These are phyloP conservation scores for Pseudogymnoascus sp. DNA, from an alignment of 2,329 filamentous ascomycete genomes.

Conservation along the genomic window DNA sequence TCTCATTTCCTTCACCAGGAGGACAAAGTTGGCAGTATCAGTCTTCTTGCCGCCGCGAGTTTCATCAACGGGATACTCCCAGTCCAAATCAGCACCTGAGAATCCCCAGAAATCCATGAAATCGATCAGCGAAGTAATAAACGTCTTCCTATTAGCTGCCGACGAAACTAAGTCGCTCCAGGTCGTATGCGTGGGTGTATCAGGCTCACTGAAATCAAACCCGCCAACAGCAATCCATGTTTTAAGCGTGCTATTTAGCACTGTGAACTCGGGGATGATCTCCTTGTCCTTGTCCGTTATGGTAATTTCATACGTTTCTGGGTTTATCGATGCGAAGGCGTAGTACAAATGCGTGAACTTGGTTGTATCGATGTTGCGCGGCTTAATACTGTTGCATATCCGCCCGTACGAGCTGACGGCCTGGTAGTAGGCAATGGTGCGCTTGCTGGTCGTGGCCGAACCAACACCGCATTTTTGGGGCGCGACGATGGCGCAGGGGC, in stretches of 20 bases:
- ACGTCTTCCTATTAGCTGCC: constrained; percentile 24
- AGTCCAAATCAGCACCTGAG: constrained; percentile 38
- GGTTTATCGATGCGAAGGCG: constrained; percentile 27
- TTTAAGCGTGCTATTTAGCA: constrained; percentile 17
- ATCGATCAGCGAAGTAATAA: constrained; percentile 29
- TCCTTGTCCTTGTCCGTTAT: constrained; percentile 19
- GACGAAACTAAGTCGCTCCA: constrained; percentile 26
- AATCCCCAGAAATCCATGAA: constrained; percentile 33
- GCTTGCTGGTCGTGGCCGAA: constrained; percentile 17
- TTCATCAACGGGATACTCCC: constrained; percentile 35
- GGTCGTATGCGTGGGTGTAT: constrained; percentile 21
- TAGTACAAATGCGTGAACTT: constrained; percentile 29
- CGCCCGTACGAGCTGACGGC: constrained; percentile 22
- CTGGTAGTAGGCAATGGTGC: constrained; percentile 20
- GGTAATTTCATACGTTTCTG: constrained; percentile 20
- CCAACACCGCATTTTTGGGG: constrained; percentile 7
- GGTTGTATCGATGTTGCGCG: constrained; percentile 24
- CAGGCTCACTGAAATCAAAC: constrained; percentile 25
- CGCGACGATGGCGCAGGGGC: neutral
- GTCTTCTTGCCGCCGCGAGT: constrained; percentile 29
- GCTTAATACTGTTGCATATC: constrained; percentile 25
- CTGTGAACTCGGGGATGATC: constrained; percentile 22
- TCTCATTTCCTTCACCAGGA: neutral
- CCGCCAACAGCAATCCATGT: constrained; percentile 17
- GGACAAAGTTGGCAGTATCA: constrained; percentile 32